A percentile compares a stretch with the other conserved stretches of the same genome.
These are phyloP conservation scores for Mrakia frigida DNA, from an alignment of 768 basidiomycete genomes.

Conservation along the genomic window DNA sequence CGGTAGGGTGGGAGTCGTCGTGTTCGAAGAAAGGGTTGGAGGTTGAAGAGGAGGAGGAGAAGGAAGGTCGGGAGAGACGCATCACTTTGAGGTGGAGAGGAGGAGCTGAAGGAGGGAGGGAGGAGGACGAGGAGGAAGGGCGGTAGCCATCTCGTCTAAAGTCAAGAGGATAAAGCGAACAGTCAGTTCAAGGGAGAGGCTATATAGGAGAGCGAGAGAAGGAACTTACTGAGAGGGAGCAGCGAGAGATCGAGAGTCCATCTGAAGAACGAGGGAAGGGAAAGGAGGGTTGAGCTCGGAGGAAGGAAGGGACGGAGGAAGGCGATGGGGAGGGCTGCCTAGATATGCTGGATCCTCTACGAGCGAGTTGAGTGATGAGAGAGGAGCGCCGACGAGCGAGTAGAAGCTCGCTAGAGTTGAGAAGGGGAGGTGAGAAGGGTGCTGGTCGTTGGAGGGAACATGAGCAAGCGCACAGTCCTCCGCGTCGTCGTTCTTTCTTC, in stretches of 20 bases:
- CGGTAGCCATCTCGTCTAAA: background rate
- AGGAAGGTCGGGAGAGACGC: conserved; percentile 26
- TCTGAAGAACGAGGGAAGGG: background rate
- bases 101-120: background rate
- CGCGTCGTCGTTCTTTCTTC: too few relatives aligned
- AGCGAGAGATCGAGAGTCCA: background rate
- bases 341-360: too few relatives aligned
- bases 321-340: too few relatives aligned
- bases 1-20: background rate
- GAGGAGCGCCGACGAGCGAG: too few relatives aligned
- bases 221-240: background rate
- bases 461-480: too few relatives aligned
- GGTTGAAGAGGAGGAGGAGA: conserved; percentile 16
- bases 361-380: too few relatives aligned
- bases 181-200: too few relatives aligned
- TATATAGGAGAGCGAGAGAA: background rate
- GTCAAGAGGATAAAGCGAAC: too few relatives aligned
- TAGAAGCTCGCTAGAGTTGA: too few relatives aligned
- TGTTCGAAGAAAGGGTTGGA: conserved; percentile 12
- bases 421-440: too few relatives aligned
- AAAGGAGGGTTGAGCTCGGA: background rate
- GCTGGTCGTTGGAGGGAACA: too few relatives aligned
- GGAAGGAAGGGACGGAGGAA: background rate
- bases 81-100: conserved; percentile 30
- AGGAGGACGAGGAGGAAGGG: background rate